Conservation (phyloP, 768 basidiomycete species). For the Mycena alexandri region DNA sequence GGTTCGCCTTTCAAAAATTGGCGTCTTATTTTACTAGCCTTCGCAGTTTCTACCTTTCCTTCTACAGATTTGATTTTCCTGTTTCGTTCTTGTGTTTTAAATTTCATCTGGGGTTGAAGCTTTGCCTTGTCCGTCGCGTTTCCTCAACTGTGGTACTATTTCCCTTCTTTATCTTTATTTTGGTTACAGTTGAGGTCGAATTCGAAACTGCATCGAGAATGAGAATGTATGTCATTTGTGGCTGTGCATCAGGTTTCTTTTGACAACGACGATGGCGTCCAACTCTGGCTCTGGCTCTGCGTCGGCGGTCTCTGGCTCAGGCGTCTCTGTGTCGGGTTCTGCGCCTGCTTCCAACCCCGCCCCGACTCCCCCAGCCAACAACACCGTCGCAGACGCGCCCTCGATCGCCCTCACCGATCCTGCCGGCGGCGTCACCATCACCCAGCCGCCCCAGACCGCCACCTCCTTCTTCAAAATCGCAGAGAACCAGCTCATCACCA, state of each 20-base stretch:
- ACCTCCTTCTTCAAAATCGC: slow-evolving; percentile 94
- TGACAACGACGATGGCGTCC: background rate
- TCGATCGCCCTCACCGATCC: slow-evolving; percentile 65
- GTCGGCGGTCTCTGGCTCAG: background rate
- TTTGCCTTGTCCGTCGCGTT: too few relatives aligned
- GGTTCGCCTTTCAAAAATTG: too few relatives aligned
- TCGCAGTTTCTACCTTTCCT: too few relatives aligned
- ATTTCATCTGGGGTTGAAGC: too few relatives aligned
- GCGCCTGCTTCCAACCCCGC: background rate
- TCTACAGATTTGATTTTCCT: too few relatives aligned
- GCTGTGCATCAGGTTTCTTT: background rate
- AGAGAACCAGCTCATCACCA: slow-evolving; percentile 77
- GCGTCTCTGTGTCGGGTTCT: slow-evolving; percentile 5
- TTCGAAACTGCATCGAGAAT: too few relatives aligned
- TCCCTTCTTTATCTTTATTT: too few relatives aligned
- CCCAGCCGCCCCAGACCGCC: slow-evolving; percentile 84
- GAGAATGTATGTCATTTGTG: too few relatives aligned
- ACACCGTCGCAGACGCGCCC: slow-evolving; percentile 16
- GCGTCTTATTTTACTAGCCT: too few relatives aligned
- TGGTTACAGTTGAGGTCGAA: too few relatives aligned
- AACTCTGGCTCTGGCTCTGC: slow-evolving; percentile 1
- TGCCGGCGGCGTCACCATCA: slow-evolving; percentile 77
- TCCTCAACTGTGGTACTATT: too few relatives aligned
- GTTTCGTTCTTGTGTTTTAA: too few relatives aligned
- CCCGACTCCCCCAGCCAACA: background rate